A percentile compares a stretch with the other conserved stretches of the same genome.
Evolutionary conservation across 139 green algal genomes (phyloP).

Genomic region (Spirogloea muscicola): DNA sequence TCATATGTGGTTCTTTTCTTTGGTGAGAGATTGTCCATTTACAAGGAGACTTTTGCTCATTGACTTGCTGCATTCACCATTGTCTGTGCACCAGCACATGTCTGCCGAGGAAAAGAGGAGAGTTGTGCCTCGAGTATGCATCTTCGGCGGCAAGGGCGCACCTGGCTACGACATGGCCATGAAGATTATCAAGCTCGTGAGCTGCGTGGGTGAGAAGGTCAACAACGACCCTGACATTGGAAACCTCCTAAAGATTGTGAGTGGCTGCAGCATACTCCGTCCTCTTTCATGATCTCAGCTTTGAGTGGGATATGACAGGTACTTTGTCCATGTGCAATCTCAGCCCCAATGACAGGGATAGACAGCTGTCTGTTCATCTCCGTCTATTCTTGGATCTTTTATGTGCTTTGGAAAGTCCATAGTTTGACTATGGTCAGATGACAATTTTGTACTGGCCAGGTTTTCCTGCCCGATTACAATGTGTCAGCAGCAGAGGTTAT

Average conservation of each 20-base stretch:
- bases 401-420: too few species aligned
- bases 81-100: too few species aligned
- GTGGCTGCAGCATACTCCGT: neutral
- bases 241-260: slow-evolving; percentile 86
- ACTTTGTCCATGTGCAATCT: too few species aligned
- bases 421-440: too few species aligned
- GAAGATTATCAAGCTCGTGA: slow-evolving; percentile 95
- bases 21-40: neutral
- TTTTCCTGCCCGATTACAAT: slow-evolving; percentile 98
- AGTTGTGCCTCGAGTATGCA: slow-evolving; percentile 78
- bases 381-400: too few species aligned
- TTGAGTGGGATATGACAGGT: too few species aligned
- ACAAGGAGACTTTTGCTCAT: neutral
- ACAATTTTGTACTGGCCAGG: slow-evolving; percentile 11
- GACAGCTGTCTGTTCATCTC: too few species aligned
- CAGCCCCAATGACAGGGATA: too few species aligned
- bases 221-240: slow-evolving; percentile 75
- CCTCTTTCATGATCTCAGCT: neutral
- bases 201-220: slow-evolving; percentile 72
- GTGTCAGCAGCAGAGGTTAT: slow-evolving; percentile 73
- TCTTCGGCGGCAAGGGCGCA: slow-evolving; percentile 96
- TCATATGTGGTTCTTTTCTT: neutral
- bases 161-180: slow-evolving; percentile 98
- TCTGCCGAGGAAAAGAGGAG: slow-evolving; percentile 59
- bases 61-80: too few species aligned